phyloP scores from a whole-genome alignment of 2,329 filamentous ascomycete species.

The Arthrinium puccinioides region DNA sequence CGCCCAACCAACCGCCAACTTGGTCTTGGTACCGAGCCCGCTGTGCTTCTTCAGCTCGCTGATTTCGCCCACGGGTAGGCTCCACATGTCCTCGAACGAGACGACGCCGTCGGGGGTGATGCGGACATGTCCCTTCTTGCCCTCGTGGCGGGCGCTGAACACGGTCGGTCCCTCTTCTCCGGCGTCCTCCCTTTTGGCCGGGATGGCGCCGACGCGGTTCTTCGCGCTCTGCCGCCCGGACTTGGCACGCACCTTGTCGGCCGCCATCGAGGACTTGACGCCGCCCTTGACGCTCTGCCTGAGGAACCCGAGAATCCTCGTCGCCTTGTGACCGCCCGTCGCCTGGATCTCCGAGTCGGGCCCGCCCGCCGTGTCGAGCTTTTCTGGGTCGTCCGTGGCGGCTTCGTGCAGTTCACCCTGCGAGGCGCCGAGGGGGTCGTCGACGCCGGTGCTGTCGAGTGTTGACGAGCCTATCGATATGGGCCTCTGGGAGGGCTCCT shows the following conservation, averaged over 20 bases:
- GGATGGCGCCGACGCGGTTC: slow-evolving; percentile 65
- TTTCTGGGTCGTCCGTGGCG: slow-evolving; percentile 35
- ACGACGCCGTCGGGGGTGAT: slow-evolving; percentile 56
- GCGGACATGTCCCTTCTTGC: slow-evolving; percentile 65
- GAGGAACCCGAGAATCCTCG: slow-evolving; percentile 55
- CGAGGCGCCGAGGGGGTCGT: slow-evolving; percentile 50
- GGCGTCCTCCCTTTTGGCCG: slow-evolving; percentile 28
- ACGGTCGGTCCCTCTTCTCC: slow-evolving; percentile 59
- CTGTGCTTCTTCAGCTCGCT: slow-evolving; percentile 71
- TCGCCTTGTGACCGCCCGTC: slow-evolving; percentile 28
- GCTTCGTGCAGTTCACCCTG: slow-evolving; percentile 60
- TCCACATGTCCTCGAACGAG: slow-evolving; percentile 53
- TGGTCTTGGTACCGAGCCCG: slow-evolving; percentile 78
- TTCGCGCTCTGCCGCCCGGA: slow-evolving; percentile 54
- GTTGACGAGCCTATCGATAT: slow-evolving; percentile 34
- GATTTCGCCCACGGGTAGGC: slow-evolving; percentile 63
- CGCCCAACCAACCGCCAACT: slow-evolving; percentile 75
- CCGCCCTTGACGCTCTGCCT: slow-evolving; percentile 63
- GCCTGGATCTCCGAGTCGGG: slow-evolving; percentile 44
- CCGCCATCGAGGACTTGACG: slow-evolving; percentile 64
- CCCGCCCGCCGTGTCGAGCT: slow-evolving; percentile 25
- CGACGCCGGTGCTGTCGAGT: slow-evolving; percentile 39
- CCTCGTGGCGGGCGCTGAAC: slow-evolving; percentile 66
- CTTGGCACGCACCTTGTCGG: slow-evolving; percentile 65
- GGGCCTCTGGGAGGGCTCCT: slow-evolving; percentile 28